Percentiles rank a stretch among this genome's conserved stretches.
These are phyloP conservation scores for Saturnispora gosingensis DNA, from an alignment of 805 yeast genomes.

Conservation along the genomic window DNA sequence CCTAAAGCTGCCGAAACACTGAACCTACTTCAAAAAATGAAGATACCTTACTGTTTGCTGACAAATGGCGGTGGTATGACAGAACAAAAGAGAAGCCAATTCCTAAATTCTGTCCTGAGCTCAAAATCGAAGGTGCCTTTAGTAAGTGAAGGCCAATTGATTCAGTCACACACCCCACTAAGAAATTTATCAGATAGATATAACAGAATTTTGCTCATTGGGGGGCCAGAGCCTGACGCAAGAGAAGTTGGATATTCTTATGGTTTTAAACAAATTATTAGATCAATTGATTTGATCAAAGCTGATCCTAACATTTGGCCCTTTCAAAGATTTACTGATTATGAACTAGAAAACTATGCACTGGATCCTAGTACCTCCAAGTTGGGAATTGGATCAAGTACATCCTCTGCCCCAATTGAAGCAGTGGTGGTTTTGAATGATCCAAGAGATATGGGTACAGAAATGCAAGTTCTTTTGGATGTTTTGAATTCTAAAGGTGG, in stretches of 20 bases:
- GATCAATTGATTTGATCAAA: conserved; percentile 60
- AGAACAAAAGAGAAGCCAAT: conserved; percentile 40
- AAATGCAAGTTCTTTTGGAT: conserved; percentile 69
- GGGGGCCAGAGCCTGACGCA: conserved; percentile 68
- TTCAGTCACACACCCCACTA: conserved; percentile 86
- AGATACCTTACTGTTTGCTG: conserved; percentile 70
- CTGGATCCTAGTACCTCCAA: conserved; percentile 21
- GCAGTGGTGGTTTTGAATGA: conserved; percentile 80
- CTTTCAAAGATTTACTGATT: conserved; percentile 42
- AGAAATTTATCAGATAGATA: conserved; percentile 43
- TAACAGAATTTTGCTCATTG: conserved; percentile 65
- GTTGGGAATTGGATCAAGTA: conserved; percentile 14
- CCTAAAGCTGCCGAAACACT: conserved; percentile 56
- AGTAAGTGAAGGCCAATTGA: conserved; percentile 53
- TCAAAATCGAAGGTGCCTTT: conserved; percentile 30
- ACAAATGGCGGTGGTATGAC: conserved; percentile 82
- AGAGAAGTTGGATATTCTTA: conserved; percentile 65
- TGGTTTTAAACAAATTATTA: conserved; percentile 68
- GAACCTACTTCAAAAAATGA: conserved; percentile 33
- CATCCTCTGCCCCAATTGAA: conserved; percentile 41
- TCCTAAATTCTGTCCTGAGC: conserved; percentile 33
- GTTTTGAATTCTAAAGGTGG: conserved; percentile 57
- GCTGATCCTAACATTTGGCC: conserved; percentile 57
- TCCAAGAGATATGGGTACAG: conserved; percentile 84
- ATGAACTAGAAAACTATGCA: conserved; percentile 36